Base-by-base conservation (phyloP, 805 yeast genomes). In the Hanseniaspora thailandica region DNA sequence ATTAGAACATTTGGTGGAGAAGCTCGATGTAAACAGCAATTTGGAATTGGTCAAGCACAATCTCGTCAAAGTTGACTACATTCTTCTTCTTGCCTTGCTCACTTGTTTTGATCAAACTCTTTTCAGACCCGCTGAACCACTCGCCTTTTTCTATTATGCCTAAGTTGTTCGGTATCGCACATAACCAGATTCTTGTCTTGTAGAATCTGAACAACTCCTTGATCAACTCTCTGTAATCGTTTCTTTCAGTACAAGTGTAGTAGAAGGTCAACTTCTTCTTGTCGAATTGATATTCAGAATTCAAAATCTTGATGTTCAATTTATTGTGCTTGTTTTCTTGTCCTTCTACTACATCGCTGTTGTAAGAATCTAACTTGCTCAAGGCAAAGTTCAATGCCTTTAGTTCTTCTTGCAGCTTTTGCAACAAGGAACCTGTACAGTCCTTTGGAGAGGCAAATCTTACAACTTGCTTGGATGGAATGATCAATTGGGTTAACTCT, bases 231-330 rank as follows among this genome's bases (percentile, higher is more conserved):
- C 90, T 71, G 63, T 84, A 84, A 63, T 85, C 93, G 54, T 84
- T 75, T 59, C 93, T 69, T 60, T 80, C 80, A 47, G 76, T 73
- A 61, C 82, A 74, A 54, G 71, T 73, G 61, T 82, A 82, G 66
- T 83, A 84, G 59, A 84, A 81, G 6, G 83, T 84, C 57, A 84
- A 71, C 60, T 85, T 85, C 63, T 83, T 82, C 55, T 84, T 77
- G 64, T 85, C 93, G 66, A 82, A 84, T 66, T 85, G 94, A 66
- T 82, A 84, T 65, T 85, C 94, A 1, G 86, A 83, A 63, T 81
- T 84, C 57, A 84, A 71, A 47, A 85, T 74, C 59, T 77, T 76
- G 72, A 85, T 68, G 62, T 72, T 71, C 59, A 75, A 62, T 53
- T 74, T 70, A 55, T 40, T 23, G 26, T 15, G 56, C 54, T 31